Evolutionary conservation across 805 yeast species (phyloP), one percentile per base, ranked within the genome.

Genomic region (Kregervanrija delftensis): DNA sequence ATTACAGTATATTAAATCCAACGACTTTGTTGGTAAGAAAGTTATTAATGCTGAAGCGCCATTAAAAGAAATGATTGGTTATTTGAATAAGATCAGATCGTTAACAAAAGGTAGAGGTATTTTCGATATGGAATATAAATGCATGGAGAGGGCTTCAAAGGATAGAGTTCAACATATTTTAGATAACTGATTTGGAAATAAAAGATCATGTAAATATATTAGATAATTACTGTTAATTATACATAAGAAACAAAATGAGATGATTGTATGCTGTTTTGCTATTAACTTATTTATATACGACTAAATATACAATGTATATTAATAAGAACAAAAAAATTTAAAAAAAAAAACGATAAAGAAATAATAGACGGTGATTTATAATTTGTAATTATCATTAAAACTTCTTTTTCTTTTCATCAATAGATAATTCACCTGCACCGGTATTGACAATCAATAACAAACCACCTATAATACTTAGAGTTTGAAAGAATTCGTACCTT

Each of bases 391-490:
- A 31, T 17, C 14, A 30, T 35, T 43, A 49, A 39, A 42, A 53
- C 33, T 44, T 53, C 73, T 91, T 91, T 73, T 91, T 90, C 83
- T 93, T 91, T 65, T 89, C 97, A 60, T 91, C 99, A 47, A 91
- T 69, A 28, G 96, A 86, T 52, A 91, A 73, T 56, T 86, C 90
- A 41, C 99, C 99, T 30, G 98, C 98, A 50, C 99, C 99, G 3
- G 96, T 87, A 67, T 86, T 88, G 48, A 87, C 96, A 49, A 93
- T 86, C 53, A 93, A 71, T 49, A 91, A 68, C 50, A 91, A 76
- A 1, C 98, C 99, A 46, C 99, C 99, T 41, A 91, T 90, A 61
- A 91, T 91, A 46, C 95, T 84, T 61, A 91, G 73, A 35, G 96
- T 88, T 70, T 93, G 99, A 76, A 85, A 91, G 65, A 86, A 86